These are phyloP conservation scores for Backusella parvicylindrica DNA, from an alignment of 192 early-diverging fungal species.

Conservation along the genomic window DNA sequence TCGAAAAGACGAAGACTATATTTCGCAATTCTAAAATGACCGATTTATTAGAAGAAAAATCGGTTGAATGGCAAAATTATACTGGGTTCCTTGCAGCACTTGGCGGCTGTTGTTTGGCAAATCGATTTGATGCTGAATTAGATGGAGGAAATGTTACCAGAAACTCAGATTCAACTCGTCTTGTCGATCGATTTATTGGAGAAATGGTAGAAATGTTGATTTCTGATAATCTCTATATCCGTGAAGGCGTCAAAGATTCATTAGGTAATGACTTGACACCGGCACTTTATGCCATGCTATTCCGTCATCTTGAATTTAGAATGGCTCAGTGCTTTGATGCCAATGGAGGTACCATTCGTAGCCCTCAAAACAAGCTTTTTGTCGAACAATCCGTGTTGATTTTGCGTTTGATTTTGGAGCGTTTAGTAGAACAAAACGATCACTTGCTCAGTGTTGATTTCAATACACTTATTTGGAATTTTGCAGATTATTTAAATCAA, in stretches of 20 bases:
- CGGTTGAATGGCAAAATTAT: constrained; percentile 69
- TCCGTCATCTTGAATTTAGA: constrained; percentile 53
- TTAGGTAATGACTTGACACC: constrained; percentile 72
- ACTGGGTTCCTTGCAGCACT: constrained; percentile 77
- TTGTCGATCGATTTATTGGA: constrained; percentile 67
- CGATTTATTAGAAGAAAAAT: constrained; percentile 9
- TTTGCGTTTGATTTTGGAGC: constrained; percentile 64
- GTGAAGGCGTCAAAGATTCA: constrained; percentile 75
- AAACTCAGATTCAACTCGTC: constrained; percentile 3
- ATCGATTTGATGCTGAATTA: neutral
- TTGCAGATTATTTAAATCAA: constrained; percentile 65
- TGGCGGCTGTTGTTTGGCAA: constrained; percentile 60
- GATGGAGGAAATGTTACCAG: neutral
- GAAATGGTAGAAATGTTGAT: constrained; percentile 71
- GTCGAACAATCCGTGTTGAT: constrained; percentile 69
- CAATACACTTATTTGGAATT: constrained; percentile 54
- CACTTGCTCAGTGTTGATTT: constrained; percentile 62
- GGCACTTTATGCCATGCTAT: constrained; percentile 60
- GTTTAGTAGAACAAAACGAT: constrained; percentile 50
- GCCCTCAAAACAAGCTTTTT: constrained; percentile 55
- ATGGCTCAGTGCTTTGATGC: constrained; percentile 59
- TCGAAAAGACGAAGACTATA: neutral
- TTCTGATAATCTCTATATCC: constrained; percentile 67
- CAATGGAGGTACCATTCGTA: constrained; percentile 52
- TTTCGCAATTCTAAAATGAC: neutral